Conservation (phyloP, 2,329 filamentous ascomycete species). For the Penicillium sp. region DNA sequence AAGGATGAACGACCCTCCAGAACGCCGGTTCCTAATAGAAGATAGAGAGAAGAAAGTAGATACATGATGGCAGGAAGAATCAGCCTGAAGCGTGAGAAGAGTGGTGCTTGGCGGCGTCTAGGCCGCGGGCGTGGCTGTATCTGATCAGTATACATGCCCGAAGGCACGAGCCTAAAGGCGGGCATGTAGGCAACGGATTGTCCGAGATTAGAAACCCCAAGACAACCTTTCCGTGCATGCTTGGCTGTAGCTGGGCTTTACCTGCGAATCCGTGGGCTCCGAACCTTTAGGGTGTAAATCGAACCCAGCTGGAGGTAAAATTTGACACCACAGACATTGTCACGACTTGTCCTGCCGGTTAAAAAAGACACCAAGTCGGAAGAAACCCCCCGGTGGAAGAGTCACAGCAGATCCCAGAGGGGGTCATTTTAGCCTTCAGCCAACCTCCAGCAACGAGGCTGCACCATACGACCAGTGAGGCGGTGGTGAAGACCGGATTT, state of each 20-base stretch:
- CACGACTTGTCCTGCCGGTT: not conserved
- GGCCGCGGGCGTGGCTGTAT: constrained; percentile 4
- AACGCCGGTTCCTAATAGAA: constrained; percentile 13
- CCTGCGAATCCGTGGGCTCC: not conserved
- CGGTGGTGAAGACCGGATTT: constrained; percentile 6
- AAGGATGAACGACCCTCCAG: constrained; percentile 7
- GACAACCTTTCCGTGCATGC: not conserved
- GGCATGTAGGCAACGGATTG: not conserved
- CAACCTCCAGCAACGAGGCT: constrained; percentile 8
- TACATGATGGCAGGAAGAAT: constrained; percentile 20
- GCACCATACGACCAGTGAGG: constrained; percentile 6
- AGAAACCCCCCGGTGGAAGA: not conserved
- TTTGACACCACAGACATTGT: not conserved
- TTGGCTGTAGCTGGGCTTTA: not conserved
- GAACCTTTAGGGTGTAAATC: not conserved
- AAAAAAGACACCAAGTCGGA: not conserved
- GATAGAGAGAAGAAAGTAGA: constrained; percentile 22
- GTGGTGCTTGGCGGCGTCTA: constrained; percentile 9
- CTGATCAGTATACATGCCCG: not conserved
- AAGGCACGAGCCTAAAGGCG: not conserved
- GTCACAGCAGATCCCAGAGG: constrained; percentile 4
- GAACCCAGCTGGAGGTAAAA: not conserved
- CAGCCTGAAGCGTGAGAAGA: constrained; percentile 9
- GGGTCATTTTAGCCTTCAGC: constrained; percentile 1
- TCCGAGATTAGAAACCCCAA: not conserved